Conservation (phyloP, 75 land plant species). For the Ceratopteris richardii region DNA sequence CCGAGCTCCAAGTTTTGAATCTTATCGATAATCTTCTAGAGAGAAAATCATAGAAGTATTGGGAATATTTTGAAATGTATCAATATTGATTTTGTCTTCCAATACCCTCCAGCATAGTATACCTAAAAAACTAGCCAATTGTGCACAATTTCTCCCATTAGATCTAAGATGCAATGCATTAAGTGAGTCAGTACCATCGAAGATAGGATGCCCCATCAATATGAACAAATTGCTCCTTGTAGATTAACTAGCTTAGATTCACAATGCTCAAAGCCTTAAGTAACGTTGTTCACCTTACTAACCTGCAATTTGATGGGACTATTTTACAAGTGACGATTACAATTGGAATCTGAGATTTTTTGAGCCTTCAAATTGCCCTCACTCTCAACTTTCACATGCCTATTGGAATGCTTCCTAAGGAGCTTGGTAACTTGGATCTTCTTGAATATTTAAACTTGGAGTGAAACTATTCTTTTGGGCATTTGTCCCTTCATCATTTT, state of each 20-base stretch:
- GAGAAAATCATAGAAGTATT: slow-evolving; percentile 43
- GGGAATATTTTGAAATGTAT: slow-evolving; percentile 37
- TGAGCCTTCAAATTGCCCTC: slow-evolving; percentile 49
- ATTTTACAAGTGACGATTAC: slow-evolving; percentile 52
- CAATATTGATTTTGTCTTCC: slow-evolving; percentile 44
- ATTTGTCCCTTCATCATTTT: slow-evolving; percentile 44
- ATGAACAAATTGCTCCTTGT: slow-evolving; percentile 41
- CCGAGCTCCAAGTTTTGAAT: slow-evolving; percentile 39
- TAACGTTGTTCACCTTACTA: slow-evolving; percentile 28
- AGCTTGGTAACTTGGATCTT: slow-evolving; percentile 40
- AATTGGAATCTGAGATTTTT: slow-evolving; percentile 37
- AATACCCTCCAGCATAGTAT: slow-evolving; percentile 44
- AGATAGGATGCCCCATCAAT: slow-evolving; percentile 37
- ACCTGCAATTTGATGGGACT: slow-evolving; percentile 63
- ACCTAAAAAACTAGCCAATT: slow-evolving; percentile 44
- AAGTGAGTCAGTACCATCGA: slow-evolving; percentile 39
- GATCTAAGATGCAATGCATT: slow-evolving; percentile 68
- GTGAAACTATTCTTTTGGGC: slow-evolving; percentile 40
- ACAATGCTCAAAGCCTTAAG: slow-evolving; percentile 44
- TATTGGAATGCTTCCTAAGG: slow-evolving; percentile 44
- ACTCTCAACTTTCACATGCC: slow-evolving; percentile 51
- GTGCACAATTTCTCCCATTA: slow-evolving; percentile 54
- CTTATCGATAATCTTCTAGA: slow-evolving; percentile 45
- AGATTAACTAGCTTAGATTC: slow-evolving; percentile 46
- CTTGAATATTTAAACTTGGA: slow-evolving; percentile 45